These are phyloP conservation scores for Melastoma malabathricum DNA, from an alignment of 345 rosid species.

Conservation along the genomic window DNA sequence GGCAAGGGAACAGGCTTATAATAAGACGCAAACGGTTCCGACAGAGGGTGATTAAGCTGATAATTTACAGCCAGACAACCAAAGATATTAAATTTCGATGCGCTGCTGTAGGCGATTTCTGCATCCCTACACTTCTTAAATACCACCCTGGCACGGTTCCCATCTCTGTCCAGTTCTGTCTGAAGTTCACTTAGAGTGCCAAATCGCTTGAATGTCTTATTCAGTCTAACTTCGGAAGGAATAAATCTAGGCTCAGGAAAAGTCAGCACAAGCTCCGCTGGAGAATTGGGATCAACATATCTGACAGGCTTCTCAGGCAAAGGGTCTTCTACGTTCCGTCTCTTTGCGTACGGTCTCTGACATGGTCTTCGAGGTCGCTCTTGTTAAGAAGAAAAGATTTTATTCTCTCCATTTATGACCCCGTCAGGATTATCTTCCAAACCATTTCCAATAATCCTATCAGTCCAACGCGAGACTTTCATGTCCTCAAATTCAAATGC, in stretches of 20 bases:
- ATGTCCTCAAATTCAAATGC: slow-evolving; percentile 88
- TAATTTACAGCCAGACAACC: slow-evolving; percentile 57
- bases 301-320: slow-evolving; percentile 31
- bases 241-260: slow-evolving; percentile 49
- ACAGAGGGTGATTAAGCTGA: slow-evolving; percentile 38
- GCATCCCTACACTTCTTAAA: slow-evolving; percentile 66
- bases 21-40: slow-evolving; percentile 37
- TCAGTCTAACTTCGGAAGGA: slow-evolving; percentile 59
- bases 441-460: slow-evolving; percentile 73
- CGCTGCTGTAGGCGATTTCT: slow-evolving; percentile 65
- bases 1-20: slow-evolving; percentile 9
- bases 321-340: slow-evolving; percentile 38
- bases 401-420: slow-evolving; percentile 30
- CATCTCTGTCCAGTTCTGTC: slow-evolving; percentile 59
- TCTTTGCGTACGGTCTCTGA: slow-evolving; percentile 46
- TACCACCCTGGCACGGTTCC: slow-evolving; percentile 82
- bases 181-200: slow-evolving; percentile 64
- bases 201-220: slow-evolving; percentile 74
- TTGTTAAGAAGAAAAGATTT: slow-evolving; percentile 37
- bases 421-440: slow-evolving; percentile 53
- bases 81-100: slow-evolving; percentile 63
- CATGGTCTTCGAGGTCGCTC: slow-evolving; percentile 35
- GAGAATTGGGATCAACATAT: slow-evolving; percentile 41
- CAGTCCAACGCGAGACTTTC: slow-evolving; percentile 91
- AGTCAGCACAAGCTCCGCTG: slow-evolving; percentile 70